These are phyloP conservation scores for Aspergillus uvarum DNA, from an alignment of 2,329 filamentous ascomycete genomes.

Conservation along the genomic window DNA sequence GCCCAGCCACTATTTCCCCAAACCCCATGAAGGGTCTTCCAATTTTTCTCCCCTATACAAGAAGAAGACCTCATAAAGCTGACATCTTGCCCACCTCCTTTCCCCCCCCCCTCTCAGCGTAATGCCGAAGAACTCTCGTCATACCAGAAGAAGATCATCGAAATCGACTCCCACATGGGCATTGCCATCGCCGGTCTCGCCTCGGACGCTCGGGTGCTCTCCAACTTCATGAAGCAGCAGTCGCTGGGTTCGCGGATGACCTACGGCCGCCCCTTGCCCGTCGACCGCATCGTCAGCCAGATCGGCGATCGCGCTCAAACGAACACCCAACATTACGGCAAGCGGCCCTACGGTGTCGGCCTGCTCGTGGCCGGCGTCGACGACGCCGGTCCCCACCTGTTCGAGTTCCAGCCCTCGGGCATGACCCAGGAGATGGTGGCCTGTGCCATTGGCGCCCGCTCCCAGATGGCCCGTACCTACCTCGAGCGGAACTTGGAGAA, in stretches of 20 bases:
- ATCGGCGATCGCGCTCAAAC: constrained; percentile 96
- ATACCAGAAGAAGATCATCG: constrained; percentile 99
- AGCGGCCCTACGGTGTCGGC: constrained; percentile 92
- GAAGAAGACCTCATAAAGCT: background rate
- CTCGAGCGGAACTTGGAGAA: constrained; percentile 86
- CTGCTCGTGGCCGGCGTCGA: constrained; percentile 91
- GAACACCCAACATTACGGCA: constrained; percentile 97
- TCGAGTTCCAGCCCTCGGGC: constrained; percentile 95
- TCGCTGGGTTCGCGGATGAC: constrained; percentile 93
- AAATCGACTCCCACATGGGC: constrained; percentile 91
- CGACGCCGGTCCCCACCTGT: constrained; percentile 89
- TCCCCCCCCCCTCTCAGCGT: constrained; percentile 57
- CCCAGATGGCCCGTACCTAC: constrained; percentile 97
- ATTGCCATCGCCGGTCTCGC: constrained; percentile 95
- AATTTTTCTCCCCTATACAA: background rate
- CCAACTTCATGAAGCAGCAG: constrained; percentile 99
- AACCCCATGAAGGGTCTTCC: constrained; percentile 2
- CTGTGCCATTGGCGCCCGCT: constrained; percentile 91
- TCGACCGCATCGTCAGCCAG: constrained; percentile 83
- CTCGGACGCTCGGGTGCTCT: constrained; percentile 95
- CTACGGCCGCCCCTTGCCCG: constrained; percentile 88
- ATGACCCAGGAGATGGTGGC: constrained; percentile 97
- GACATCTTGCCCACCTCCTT: constrained; percentile 10
- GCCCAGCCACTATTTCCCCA: background rate
- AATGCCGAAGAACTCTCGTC: constrained; percentile 99